Evolutionary conservation across 1,139 yeast species (phyloP).

Genomic region (Sugiyamaella paludigena): DNA sequence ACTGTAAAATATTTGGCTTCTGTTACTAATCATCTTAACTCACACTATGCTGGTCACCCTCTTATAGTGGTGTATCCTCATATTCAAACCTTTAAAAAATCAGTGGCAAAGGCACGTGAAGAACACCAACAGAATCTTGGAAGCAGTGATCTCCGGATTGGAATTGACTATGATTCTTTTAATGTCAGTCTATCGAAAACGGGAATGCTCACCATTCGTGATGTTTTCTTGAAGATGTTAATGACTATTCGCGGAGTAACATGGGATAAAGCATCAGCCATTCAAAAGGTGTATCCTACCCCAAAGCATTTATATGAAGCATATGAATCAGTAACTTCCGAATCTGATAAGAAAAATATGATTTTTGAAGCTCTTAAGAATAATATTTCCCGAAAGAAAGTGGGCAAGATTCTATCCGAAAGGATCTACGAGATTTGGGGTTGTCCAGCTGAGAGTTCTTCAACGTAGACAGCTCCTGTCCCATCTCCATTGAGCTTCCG

Average conservation of each 20-base stretch:
- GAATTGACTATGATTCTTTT: constrained; percentile 64
- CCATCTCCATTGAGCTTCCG: too few species aligned
- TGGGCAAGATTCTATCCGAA: constrained; percentile 58
- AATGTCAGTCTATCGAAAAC: constrained; percentile 71
- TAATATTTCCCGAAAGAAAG: constrained; percentile 60
- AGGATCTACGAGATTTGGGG: constrained; percentile 67
- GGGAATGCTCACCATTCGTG: constrained; percentile 67
- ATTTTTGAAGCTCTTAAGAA: constrained; percentile 47
- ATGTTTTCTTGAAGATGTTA: constrained; percentile 70
- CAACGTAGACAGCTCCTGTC: too few species aligned
- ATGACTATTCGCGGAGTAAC: constrained; percentile 80
- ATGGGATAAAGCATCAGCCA: constrained; percentile 75
- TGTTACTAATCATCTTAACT: constrained; percentile 52
- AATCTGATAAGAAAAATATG: constrained; percentile 43
- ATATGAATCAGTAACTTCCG: constrained; percentile 37
- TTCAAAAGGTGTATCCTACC: constrained; percentile 66
- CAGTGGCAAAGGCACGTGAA: constrained; percentile 20
- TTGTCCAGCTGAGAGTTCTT: neutral
- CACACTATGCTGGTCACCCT: constrained; percentile 22
- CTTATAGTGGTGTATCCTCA: constrained; percentile 44
- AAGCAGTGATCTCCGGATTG: constrained; percentile 43
- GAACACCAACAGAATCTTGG: constrained; percentile 41
- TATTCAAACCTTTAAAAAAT: constrained; percentile 42
- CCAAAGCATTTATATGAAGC: constrained; percentile 52
- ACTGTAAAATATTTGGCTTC: constrained; percentile 63